Base-by-base conservation (phyloP, 1,139 yeast species). In the Nakaseomyces glabratus region DNA sequence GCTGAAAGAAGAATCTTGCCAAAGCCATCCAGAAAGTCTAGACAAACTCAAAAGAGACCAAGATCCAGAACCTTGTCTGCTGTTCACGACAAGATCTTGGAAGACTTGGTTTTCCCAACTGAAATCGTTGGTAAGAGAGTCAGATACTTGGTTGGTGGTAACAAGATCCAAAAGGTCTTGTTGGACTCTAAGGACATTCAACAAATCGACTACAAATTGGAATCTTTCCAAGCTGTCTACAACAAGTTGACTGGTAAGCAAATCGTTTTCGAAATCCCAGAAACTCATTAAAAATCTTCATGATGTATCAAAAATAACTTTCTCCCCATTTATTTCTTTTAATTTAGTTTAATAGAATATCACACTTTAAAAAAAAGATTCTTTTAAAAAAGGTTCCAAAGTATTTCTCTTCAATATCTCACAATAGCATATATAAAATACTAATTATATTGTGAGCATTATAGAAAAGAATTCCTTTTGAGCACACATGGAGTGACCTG, bases 1-100 rank as follows among this genome's bases (percentile, higher is more conserved):
- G 98, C 97, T 65, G 97, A 90, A 77, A 86, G 98, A 78, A 88
- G 96, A 77, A 90, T 90, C 73, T 78, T 93, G 67, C 96, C 97
- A 75, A 88, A 86, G 79, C 79, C 85, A 58, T 79, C 82, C 62
- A 81, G 88, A 73, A 76, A 76, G 61, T 77, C 95, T 48, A 82
- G 88, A 77, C 82, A 80, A 69, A 73, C 70, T 61, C 98, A 90
- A 77, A 88, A 90, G 90, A 90, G 98, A 79, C 98, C 98, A 69
- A 84, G 95, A 77, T 88, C 97, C 61, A 86, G 98, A 82, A 90
- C 98, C 62, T 79, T 90, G 70, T 79, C 96, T 60, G 86, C 97
- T 63, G 98, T 90, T 57, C 98, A 90, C 71, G 97, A 90, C 74
- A 85, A 86, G 71, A 74, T 90, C 72, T 85, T 90, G 69, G 98